These are phyloP conservation scores for Ophiosphaerella korrae DNA, from an alignment of 2,329 filamentous ascomycete genomes.

Conservation along the genomic window DNA sequence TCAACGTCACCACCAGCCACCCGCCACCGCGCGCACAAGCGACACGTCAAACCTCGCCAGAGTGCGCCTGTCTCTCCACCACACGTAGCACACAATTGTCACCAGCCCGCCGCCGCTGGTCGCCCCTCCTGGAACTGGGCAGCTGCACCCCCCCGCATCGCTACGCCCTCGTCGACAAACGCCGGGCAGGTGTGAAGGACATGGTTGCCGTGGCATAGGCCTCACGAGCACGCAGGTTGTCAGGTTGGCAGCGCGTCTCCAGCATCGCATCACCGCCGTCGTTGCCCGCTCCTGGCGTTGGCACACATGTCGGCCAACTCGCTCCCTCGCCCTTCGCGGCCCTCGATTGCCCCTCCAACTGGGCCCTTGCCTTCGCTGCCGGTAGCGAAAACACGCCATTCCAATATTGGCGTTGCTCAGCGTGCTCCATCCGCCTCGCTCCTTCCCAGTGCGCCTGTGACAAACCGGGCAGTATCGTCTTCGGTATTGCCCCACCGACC, in stretches of 20 bases:
- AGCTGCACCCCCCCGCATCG: constrained; percentile 6
- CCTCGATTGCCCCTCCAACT: constrained; percentile 69
- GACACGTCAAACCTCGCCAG: neutral
- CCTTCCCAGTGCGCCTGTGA: constrained; percentile 30
- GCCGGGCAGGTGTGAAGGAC: constrained; percentile 19
- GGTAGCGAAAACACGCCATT: constrained; percentile 71
- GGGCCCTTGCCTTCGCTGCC: constrained; percentile 76
- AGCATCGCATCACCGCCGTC: constrained; percentile 8
- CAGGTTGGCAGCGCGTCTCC: constrained; percentile 13
- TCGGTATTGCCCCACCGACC: constrained; percentile 39
- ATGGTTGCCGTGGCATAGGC: constrained; percentile 34
- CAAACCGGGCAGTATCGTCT: constrained; percentile 40
- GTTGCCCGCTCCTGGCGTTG: constrained; percentile 9
- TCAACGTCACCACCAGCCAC: neutral
- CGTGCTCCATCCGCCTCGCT: constrained; percentile 32
- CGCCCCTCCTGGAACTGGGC: constrained; percentile 8
- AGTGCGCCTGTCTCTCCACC: constrained; percentile 5
- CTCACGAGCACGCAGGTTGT: constrained; percentile 16
- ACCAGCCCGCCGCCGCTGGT: constrained; percentile 10
- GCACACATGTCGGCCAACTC: constrained; percentile 59
- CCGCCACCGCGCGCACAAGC: neutral
- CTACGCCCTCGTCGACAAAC: constrained; percentile 3
- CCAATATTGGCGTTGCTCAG: constrained; percentile 38
- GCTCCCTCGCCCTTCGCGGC: constrained; percentile 68
- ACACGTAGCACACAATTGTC: constrained; percentile 17